These are phyloP conservation scores for Penicillium fuscoglaucum DNA, from an alignment of 2,329 filamentous ascomycete species.

Conservation along the genomic window DNA sequence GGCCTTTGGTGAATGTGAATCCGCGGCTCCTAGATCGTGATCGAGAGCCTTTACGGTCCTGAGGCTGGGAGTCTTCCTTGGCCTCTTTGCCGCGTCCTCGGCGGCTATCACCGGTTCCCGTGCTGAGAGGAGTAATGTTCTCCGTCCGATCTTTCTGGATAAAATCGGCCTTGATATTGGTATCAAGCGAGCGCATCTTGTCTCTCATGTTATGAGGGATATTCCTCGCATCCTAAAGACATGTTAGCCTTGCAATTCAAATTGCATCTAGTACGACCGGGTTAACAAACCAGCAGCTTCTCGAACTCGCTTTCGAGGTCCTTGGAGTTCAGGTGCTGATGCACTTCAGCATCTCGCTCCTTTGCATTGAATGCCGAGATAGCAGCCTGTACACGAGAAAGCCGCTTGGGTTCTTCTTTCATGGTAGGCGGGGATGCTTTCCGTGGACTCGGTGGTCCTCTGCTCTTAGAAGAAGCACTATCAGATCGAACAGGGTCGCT, in stretches of 20 bases:
- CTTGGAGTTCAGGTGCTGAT: constrained; percentile 51
- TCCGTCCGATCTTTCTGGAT: constrained; percentile 84
- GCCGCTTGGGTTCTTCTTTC: constrained; percentile 46
- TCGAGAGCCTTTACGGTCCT: constrained; percentile 49
- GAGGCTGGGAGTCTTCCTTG: constrained; percentile 40
- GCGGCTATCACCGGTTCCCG: constrained; percentile 36
- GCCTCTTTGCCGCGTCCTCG: constrained; percentile 47
- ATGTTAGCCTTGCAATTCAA: constrained; percentile 7
- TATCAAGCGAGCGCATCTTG: constrained; percentile 87
- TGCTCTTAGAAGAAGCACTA: constrained; percentile 20
- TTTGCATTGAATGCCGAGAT: constrained; percentile 64
- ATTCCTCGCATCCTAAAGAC: constrained; percentile 75
- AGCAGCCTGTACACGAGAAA: constrained; percentile 62
- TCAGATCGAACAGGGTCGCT: constrained; percentile 12
- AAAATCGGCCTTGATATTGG: constrained; percentile 93
- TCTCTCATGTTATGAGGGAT: constrained; percentile 92
- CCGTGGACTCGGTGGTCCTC: constrained; percentile 24
- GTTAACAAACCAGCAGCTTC: constrained; percentile 56
- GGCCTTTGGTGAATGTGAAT: constrained; percentile 74
- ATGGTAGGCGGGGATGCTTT: constrained; percentile 30
- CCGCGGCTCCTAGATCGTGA: constrained; percentile 67
- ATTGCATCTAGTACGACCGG: background rate
- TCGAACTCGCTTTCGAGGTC: constrained; percentile 65
- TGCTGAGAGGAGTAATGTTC: constrained; percentile 53
- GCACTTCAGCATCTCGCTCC: constrained; percentile 48